A percentile compares a stretch with the other conserved stretches of the same genome.
Evolutionary conservation across 2,329 filamentous ascomycete genomes (phyloP).

Genomic region (Samsoniella hepiali): DNA sequence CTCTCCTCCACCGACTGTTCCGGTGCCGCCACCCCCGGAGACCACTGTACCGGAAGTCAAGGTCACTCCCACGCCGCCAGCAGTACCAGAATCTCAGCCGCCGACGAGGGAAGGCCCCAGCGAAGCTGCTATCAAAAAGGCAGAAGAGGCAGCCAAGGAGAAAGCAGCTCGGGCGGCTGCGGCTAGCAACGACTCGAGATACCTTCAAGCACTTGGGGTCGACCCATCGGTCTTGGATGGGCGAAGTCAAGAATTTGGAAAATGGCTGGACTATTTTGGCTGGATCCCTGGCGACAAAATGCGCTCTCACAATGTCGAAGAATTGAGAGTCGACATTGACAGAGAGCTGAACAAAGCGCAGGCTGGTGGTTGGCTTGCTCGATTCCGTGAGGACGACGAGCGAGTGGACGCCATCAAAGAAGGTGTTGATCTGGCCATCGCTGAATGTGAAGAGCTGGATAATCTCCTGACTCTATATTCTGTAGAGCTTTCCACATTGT

Average conservation of each 20-base stretch:
- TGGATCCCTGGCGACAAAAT: conserved; percentile 78
- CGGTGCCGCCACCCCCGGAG: conserved; percentile 25
- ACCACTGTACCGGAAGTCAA: conserved; percentile 55
- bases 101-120: conserved; percentile 34
- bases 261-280: conserved; percentile 80
- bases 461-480: conserved; percentile 91
- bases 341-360: conserved; percentile 87
- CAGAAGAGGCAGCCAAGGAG: conserved; percentile 37
- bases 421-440: conserved; percentile 84
- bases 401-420: conserved; percentile 81
- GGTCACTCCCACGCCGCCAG: conserved; percentile 36
- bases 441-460: conserved; percentile 94
- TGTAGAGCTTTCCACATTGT: conserved; percentile 88
- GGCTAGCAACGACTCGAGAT: conserved; percentile 73
- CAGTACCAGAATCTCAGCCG: conserved; percentile 39
- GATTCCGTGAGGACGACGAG: conserved; percentile 82
- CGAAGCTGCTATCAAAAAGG: conserved; percentile 28
- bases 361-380: conserved; percentile 86
- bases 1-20: neutral
- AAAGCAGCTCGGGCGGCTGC: conserved; percentile 58
- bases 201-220: conserved; percentile 73
- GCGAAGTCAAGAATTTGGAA: conserved; percentile 74
- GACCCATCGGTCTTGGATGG: conserved; percentile 74
- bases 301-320: conserved; percentile 71
- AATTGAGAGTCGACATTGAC: conserved; percentile 78